Percentiles rank a stretch among this genome's conserved stretches.
Conservation (phyloP, 768 basidiomycete species). For the Russula lepida region DNA sequence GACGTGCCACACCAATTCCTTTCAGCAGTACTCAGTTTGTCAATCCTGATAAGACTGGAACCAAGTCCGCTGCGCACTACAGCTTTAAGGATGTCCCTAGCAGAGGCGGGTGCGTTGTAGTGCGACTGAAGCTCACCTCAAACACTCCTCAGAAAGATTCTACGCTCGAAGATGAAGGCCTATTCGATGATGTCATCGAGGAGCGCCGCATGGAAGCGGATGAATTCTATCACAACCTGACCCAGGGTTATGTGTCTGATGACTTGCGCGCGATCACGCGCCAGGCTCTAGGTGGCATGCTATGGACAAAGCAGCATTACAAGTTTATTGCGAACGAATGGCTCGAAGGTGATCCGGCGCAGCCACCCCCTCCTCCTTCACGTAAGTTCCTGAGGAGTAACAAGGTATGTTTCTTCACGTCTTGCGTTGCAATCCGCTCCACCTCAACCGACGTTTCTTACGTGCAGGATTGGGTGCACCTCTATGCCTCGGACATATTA, state of each 20-base stretch:
- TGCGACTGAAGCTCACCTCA: conserved; percentile 87
- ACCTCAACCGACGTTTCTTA: not conserved
- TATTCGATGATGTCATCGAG: conserved; percentile 85
- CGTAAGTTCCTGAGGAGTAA: conserved; percentile 74
- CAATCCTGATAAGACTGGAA: conserved; percentile 81
- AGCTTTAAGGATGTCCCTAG: conserved; percentile 79
- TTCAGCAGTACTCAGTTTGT: conserved; percentile 47
- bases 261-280: conserved; percentile 95
- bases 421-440: not conserved
- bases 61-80: conserved; percentile 93
- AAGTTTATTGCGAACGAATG: conserved; percentile 94
- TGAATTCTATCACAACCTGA: conserved; percentile 84
- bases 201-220: conserved; percentile 89
- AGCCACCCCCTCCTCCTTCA: conserved; percentile 88
- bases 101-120: conserved; percentile 89
- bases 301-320: conserved; percentile 99
- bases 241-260: conserved; percentile 78
- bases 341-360: conserved; percentile 91
- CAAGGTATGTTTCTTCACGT: conserved; percentile 36
- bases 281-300: conserved; percentile 92
- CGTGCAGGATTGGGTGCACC: conserved; percentile 86
- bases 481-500: conserved; percentile 90
- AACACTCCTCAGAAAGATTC: conserved; percentile 62
- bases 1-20: conserved; percentile 43
- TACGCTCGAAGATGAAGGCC: conserved; percentile 77